Base-by-base conservation (phyloP, 768 basidiomycete genomes). In the Tulasnella sp. region DNA sequence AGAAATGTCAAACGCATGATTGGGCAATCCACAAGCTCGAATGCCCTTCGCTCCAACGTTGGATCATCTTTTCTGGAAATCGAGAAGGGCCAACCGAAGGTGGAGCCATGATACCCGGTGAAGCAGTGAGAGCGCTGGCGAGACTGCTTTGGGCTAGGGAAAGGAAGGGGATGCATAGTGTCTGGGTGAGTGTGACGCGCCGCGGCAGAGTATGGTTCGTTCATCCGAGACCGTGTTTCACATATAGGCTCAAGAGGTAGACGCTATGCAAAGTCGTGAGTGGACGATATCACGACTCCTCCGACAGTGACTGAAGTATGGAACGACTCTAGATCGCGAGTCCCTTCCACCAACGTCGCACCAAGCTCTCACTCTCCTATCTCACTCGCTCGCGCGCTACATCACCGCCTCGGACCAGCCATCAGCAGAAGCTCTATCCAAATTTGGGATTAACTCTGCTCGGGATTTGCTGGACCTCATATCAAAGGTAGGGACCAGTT, bases 21-120 rank as follows among this genome's bases (percentile, higher is more conserved):
- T 95, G 94, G 95, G 29, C 80, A 0, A 42, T 87, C 2, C 96
- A 97, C 82, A 93, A 91, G 82, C 82, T 82, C 1, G 96, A 98
- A 85, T 98, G 97, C 80, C 76, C 78, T 6, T 90, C 93, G 0
- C 83, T 96, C 86, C 86, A 74, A 83, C 83, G 73, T 91, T 76
- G 68, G 15, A 2, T 76, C 82, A 15, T 67, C 54, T 31, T n/a
- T 29, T 14, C 49, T n/a, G 22, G 31, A 34, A 74, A 54, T 54
- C 22, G 22, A 8, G 54, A 58, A n/a, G 54, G 54, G 2, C 54
- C 54, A n/a, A 52, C 36, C 7, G 49, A 54, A 31, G 72, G 29
- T 17, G 72, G 40, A 7, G 31, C n/a, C 4, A 77, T 86, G 4
- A 80, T 91, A 22, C 93, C 95, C 0, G 89, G 86, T 39, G 95